Evolutionary conservation across 1,139 yeast species (phyloP).

Genomic region (Yamadazyma spencermartinsiae): DNA sequence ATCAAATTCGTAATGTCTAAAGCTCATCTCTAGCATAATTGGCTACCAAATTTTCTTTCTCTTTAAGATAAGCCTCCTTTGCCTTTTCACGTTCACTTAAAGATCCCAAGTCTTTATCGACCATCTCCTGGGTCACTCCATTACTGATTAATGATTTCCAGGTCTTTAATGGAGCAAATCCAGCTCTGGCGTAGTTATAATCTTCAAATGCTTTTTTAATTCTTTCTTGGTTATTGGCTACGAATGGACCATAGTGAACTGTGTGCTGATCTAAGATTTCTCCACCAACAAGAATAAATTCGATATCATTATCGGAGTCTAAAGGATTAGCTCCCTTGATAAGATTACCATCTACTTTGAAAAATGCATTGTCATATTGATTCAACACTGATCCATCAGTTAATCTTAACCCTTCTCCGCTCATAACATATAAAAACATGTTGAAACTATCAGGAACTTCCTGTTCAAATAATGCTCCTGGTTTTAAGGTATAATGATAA

Average conservation of each 20-base stretch:
- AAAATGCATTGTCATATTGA: conserved; percentile 58
- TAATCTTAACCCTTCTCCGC: conserved; percentile 57
- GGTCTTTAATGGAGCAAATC: conserved; percentile 67
- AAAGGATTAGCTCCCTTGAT: conserved; percentile 52
- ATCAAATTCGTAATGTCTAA: not conserved
- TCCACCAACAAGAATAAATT: conserved; percentile 77
- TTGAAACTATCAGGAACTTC: conserved; percentile 63
- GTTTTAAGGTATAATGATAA: conserved; percentile 65
- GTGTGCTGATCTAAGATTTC: conserved; percentile 72
- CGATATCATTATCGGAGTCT: conserved; percentile 33
- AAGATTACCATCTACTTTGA: conserved; percentile 63
- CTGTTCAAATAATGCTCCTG: conserved; percentile 70
- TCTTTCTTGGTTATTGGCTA: conserved; percentile 62
- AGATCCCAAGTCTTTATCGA: conserved; percentile 41
- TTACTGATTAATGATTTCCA: conserved; percentile 70
- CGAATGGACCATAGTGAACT: conserved; percentile 91
- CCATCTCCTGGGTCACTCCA: conserved; percentile 55
- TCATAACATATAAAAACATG: conserved; percentile 67
- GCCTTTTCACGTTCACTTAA: conserved; percentile 32
- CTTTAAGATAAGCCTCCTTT: conserved; percentile 26
- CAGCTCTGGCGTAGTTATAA: conserved; percentile 67
- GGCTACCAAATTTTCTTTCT: conserved; percentile 12
- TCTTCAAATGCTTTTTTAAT: conserved; percentile 70
- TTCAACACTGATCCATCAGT: conserved; percentile 42
- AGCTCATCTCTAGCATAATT: conserved; percentile 17